A percentile compares a stretch with the other conserved stretches of the same genome.
Evolutionary conservation across 1,284 basidiomycete genomes (phyloP).

Genomic region (Singerocomus inundabilis): DNA sequence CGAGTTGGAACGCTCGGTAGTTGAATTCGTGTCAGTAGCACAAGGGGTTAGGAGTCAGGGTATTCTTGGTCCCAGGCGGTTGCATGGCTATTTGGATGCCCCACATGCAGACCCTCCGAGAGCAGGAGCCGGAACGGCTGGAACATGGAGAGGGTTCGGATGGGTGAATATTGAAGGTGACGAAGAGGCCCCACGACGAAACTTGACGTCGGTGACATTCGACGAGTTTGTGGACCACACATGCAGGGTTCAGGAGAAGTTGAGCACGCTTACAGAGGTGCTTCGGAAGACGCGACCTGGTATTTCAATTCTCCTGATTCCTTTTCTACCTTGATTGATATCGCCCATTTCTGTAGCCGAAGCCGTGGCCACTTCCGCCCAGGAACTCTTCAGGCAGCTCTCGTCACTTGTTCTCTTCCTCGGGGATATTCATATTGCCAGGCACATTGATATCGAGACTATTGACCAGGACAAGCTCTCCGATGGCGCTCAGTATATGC

Average conservation of each 20-base stretch:
- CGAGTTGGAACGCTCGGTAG: constrained; percentile 30
- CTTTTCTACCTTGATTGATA: constrained; percentile 4
- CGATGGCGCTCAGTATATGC: constrained; percentile 39
- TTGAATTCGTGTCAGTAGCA: constrained; percentile 31
- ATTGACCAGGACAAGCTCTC: constrained; percentile 34
- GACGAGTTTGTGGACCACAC: constrained; percentile 21
- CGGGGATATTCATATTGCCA: constrained; percentile 51
- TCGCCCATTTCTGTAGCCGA: constrained; percentile 15
- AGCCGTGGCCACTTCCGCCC: constrained; percentile 24
- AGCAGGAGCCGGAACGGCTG: constrained; percentile 32
- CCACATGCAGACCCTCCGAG: constrained; percentile 17
- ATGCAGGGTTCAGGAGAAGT: constrained; percentile 19
- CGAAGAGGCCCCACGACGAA: constrained; percentile 33
- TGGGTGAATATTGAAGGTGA: constrained; percentile 34
- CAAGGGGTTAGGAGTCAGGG: constrained; percentile 29
- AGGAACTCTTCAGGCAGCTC: constrained; percentile 37
- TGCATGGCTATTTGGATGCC: constrained; percentile 28
- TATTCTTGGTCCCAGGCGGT: constrained; percentile 19
- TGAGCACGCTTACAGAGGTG: constrained; percentile 20
- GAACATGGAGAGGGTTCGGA: constrained; percentile 35
- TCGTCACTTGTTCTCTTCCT: constrained; percentile 45
- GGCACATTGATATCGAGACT: constrained; percentile 52
- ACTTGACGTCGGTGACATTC: constrained; percentile 25
- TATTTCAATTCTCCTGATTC: constrained; percentile 8
- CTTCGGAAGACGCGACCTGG: constrained; percentile 24